Evolutionary conservation across 148 eudicot species (phyloP).

Genomic region (Rhododendron kiyosumense): DNA sequence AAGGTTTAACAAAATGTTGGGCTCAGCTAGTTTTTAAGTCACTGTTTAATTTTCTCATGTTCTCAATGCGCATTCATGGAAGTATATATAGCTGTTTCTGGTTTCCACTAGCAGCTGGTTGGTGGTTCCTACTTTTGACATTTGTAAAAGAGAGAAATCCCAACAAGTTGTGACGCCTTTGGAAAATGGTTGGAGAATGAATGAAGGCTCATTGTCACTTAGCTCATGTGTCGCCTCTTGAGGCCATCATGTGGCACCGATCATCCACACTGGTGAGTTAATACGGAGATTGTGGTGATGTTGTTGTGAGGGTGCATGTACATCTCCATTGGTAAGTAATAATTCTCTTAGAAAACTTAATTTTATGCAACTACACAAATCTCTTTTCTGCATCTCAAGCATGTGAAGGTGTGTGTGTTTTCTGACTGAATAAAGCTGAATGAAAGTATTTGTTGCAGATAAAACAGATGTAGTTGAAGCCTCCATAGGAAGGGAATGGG

Average conservation of each 20-base stretch:
- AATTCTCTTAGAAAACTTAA: background rate
- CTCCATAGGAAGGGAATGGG: conserved; percentile 63
- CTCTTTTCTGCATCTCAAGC: background rate
- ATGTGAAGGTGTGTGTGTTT: background rate
- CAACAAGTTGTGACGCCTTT: background rate
- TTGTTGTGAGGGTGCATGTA: background rate
- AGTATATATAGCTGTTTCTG: background rate
- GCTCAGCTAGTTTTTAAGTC: background rate
- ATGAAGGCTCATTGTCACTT: background rate
- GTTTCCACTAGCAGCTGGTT: background rate
- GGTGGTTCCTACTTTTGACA: background rate
- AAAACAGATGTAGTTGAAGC: conserved; percentile 55
- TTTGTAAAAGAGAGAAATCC: background rate
- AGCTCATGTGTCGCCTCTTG: background rate
- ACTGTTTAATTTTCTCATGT: background rate
- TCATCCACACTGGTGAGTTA: background rate
- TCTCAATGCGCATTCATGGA: background rate
- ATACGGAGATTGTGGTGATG: background rate
- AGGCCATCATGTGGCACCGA: background rate
- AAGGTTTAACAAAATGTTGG: background rate
- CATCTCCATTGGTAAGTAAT: background rate
- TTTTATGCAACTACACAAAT: background rate
- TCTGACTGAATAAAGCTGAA: background rate
- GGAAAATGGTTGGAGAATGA: background rate
- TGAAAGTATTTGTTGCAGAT: conserved; percentile 28